A percentile compares a stretch with the other conserved stretches of the same genome.
phyloP scores from a whole-genome alignment of 2,329 filamentous ascomycete genomes.

The Diaporthe velutina region DNA sequence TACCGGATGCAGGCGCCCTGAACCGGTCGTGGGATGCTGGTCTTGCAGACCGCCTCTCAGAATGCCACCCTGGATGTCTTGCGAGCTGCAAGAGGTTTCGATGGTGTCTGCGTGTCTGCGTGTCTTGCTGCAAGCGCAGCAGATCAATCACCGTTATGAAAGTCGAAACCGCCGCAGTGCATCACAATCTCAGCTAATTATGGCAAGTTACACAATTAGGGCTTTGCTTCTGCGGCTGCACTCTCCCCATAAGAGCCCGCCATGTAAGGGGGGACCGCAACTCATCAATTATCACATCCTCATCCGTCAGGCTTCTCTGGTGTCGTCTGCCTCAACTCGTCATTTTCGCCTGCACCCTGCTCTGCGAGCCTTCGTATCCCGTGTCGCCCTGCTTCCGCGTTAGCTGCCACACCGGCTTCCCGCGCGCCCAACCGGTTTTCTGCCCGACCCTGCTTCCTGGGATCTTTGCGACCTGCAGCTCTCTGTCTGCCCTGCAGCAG shows the following conservation, averaged over 20 bases:
- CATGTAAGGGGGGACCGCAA: constrained; percentile 33
- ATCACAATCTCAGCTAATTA: constrained; percentile 15
- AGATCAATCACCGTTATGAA: constrained; percentile 27
- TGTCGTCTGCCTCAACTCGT: constrained; percentile 22
- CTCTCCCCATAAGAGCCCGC: constrained; percentile 30
- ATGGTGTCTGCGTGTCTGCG: constrained; percentile 21
- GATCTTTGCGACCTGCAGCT: neutral
- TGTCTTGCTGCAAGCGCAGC: constrained; percentile 24
- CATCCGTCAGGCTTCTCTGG: constrained; percentile 8
- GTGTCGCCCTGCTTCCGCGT: constrained; percentile 26
- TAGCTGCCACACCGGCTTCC: constrained; percentile 4
- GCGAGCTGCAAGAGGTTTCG: constrained; percentile 17
- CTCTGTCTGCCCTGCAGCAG: neutral
- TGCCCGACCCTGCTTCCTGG: constrained; percentile 13
- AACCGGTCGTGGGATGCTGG: constrained; percentile 17
- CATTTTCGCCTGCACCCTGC: constrained; percentile 33
- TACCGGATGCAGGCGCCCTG: constrained; percentile 23
- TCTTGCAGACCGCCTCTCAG: constrained; percentile 29
- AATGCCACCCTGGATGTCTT: constrained; percentile 22
- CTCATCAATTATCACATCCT: constrained; percentile 34
- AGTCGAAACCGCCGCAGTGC: constrained; percentile 18
- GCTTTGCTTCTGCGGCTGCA: constrained; percentile 30
- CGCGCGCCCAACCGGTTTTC: constrained; percentile 16
- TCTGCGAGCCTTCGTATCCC: constrained; percentile 12
- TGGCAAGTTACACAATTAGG: constrained; percentile 20